Base-by-base conservation (phyloP, 1,139 yeast species). In the Blastobotrys aristatus region DNA sequence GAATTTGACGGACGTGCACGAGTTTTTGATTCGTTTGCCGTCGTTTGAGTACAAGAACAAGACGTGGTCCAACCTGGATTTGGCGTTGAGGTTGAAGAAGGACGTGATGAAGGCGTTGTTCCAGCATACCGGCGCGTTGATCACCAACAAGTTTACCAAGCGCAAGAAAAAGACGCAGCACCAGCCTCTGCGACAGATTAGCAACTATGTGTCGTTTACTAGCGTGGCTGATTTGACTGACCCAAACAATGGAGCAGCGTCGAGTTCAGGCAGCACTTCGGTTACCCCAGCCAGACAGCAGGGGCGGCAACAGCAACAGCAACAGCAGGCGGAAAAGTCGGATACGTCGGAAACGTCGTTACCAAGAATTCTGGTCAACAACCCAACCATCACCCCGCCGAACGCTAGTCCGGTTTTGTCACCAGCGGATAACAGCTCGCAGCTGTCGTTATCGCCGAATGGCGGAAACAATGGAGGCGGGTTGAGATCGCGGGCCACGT, bases 61-160 rank as follows among this genome's bases (percentile, higher is more conserved):
- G 67, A 70, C 87, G 27, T 86, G 96, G 94, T 80, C 95, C 1
- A 79, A 79, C 44, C 79, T 84, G 53, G 97, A 89, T 51, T 71
- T 88, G 42, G 74, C 83, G 27, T 66, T 77, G 48, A 75, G 80
- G 37, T 61, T 88, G 45, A 78, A 82, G 61, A 82, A 79, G 53
- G 67, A 85, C 59, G 72, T 89, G 27, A 73, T 85, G 47, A 80
- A 77, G 62, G 73, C 82, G 17, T 78, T 89, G 33, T 67, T 89
- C 46, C 77, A 74, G 43, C 95, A 89, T 59, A 74, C 94, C 1
- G 96, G 96, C 4, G 79, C 84, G 54, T 77, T 90, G 51, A 72
- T 89, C 48, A 85, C 88, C 32, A 89, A 88, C 66, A 87, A 86
- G 65, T 73, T 88, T 57, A 74, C 77, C 53, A 67, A 69, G 4